phyloP scores from a whole-genome alignment of 208 protist species.

The Wallacemonas sp. region DNA sequence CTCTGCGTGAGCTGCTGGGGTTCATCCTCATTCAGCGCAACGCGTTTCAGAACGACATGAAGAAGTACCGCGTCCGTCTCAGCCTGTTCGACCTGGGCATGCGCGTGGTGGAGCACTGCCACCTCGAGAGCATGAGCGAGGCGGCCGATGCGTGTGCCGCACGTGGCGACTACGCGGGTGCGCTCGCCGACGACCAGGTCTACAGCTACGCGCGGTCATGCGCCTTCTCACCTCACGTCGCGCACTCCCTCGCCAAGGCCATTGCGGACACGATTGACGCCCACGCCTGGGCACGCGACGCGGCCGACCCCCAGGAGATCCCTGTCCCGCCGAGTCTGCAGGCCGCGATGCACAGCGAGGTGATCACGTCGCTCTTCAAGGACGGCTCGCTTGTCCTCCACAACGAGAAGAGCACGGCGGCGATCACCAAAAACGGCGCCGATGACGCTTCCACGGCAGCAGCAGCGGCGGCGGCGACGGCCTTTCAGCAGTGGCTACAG shows the following conservation, averaged over 20 bases:
- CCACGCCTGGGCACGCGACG: conserved; percentile 38
- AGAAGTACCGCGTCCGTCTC: conserved; percentile 80
- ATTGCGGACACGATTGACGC: conserved; percentile 79
- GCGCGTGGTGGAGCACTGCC: conserved; percentile 86
- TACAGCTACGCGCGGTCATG: conserved; percentile 82
- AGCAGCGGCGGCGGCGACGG: conserved; percentile 1
- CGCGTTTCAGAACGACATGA: conserved; percentile 87
- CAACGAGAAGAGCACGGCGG: neutral
- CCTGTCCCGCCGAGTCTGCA: conserved; percentile 27
- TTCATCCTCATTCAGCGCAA: conserved; percentile 81
- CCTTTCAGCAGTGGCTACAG: conserved; percentile 23
- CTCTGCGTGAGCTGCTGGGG: conserved; percentile 67
- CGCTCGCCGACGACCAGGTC: conserved; percentile 71
- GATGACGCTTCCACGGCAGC: no score
- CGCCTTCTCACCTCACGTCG: conserved; percentile 52
- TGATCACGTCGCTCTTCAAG: conserved; percentile 43
- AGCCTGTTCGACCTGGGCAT: conserved; percentile 82
- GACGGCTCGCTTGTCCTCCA: conserved; percentile 35
- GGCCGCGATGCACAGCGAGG: conserved; percentile 27
- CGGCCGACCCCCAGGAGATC: neutral
- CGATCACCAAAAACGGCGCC: neutral
- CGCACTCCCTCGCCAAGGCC: conserved; percentile 53
- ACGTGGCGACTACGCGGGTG: conserved; percentile 31
- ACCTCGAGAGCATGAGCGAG: conserved; percentile 77
- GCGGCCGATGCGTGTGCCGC: conserved; percentile 48